Conservation (phyloP, 495 filamentous ascomycete genomes). For the Cudoniella acicularis region DNA sequence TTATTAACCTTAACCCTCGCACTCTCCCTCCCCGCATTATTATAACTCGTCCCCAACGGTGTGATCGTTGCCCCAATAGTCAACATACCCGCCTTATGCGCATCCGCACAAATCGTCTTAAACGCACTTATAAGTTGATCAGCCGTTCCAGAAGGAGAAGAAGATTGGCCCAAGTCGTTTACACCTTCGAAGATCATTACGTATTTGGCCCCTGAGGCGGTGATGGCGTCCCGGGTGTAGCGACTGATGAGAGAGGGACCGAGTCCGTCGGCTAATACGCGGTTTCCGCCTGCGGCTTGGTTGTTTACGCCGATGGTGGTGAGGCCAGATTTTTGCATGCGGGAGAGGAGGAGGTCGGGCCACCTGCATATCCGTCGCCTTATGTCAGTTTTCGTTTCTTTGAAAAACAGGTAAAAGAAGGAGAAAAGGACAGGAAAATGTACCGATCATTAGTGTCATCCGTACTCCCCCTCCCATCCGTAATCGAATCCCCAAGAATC, state of each 20-base stretch:
- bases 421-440: conserved; percentile 1
- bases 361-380: no score
- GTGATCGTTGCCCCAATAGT: conserved; percentile 65
- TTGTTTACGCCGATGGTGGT: conserved; percentile 59
- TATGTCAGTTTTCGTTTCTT: no score
- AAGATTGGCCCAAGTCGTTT: conserved; percentile 46
- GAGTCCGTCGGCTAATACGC: conserved; percentile 56
- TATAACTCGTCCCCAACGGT: conserved; percentile 57
- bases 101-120: conserved; percentile 49
- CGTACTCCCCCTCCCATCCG: conserved; percentile 62
- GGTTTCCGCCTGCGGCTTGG: conserved; percentile 70
- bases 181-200: conserved; percentile 71
- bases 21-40: conserved; percentile 47
- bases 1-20: conserved; percentile 55
- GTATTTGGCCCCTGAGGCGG: conserved; percentile 52
- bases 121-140: conserved; percentile 52
- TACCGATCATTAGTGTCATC: conserved; percentile 64
- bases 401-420: not conserved
- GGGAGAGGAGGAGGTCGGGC: conserved; percentile 60
- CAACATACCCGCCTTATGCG: conserved; percentile 50
- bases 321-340: conserved; percentile 44
- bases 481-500: conserved; percentile 70
- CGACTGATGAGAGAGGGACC: conserved; percentile 60
- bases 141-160: conserved; percentile 45
- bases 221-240: conserved; percentile 61